Percentiles rank a stretch among this genome's conserved stretches.
Evolutionary conservation across 345 rosid genomes (phyloP).

Genomic region (Gossypioides kirkii): DNA sequence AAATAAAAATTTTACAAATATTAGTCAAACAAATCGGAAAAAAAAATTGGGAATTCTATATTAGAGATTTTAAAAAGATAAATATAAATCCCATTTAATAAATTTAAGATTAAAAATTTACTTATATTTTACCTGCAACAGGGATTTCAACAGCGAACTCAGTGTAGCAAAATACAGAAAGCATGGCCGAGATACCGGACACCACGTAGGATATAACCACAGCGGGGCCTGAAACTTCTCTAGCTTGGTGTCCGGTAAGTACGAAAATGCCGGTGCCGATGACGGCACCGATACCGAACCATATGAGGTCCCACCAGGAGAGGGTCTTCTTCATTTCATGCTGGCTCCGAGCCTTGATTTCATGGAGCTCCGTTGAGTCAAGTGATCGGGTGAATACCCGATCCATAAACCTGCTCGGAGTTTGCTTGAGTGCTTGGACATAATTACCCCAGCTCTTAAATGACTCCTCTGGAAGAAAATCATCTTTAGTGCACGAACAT

Average conservation of each 20-base stretch:
- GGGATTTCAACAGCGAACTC: constrained; percentile 98
- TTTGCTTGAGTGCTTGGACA: constrained; percentile 49
- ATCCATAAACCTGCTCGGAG: constrained; percentile 54
- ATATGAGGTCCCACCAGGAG: constrained; percentile 92
- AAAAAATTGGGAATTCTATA: not conserved
- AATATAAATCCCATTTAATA: not conserved
- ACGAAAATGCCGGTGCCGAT: constrained; percentile 90
- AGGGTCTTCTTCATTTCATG: constrained; percentile 85
- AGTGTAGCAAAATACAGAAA: constrained; percentile 62
- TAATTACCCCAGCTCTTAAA: constrained; percentile 62
- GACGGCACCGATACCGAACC: constrained; percentile 26
- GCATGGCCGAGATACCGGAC: constrained; percentile 4
- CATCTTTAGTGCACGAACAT: constrained; percentile 64
- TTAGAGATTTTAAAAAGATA: not conserved
- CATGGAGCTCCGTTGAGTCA: constrained; percentile 71
- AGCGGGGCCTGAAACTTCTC: constrained; percentile 60
- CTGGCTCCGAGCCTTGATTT: constrained; percentile 68
- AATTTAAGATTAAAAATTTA: not conserved
- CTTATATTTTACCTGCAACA: constrained; percentile 51
- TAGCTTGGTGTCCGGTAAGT: constrained; percentile 71
- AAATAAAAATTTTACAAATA: too few species aligned
- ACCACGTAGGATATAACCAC: constrained; percentile 65
- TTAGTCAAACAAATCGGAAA: not conserved
- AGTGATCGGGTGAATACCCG: constrained; percentile 57
- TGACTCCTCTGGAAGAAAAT: constrained; percentile 87